Percentiles rank a stretch among this genome's conserved stretches.
These are phyloP conservation scores for Podaxis carcinomalis DNA, from an alignment of 768 basidiomycete genomes.

Conservation along the genomic window DNA sequence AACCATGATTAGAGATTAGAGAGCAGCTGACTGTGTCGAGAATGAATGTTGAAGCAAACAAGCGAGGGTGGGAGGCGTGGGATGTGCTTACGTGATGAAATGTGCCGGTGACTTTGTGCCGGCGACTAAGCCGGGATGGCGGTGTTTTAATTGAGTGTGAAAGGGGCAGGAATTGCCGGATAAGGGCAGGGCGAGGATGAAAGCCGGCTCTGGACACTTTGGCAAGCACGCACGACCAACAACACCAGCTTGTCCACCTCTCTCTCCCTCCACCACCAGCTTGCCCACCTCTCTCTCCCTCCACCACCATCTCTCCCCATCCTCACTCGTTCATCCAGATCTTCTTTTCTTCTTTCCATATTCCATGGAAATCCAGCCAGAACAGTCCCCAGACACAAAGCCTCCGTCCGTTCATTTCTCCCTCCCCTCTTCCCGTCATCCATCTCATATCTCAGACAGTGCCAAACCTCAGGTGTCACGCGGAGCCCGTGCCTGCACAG, in stretches of 20 bases:
- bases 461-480: slow-evolving; percentile 46
- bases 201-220: slow-evolving; percentile 10
- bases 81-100: slow-evolving; percentile 1
- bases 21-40: not conserved
- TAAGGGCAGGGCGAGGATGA: slow-evolving; percentile 20
- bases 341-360: not conserved
- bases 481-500: slow-evolving; percentile 71
- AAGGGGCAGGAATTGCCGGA: slow-evolving; percentile 13
- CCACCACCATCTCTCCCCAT: too few relatives aligned
- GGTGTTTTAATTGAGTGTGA: slow-evolving; percentile 14
- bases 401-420: slow-evolving; percentile 23
- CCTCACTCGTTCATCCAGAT: slow-evolving; percentile 7
- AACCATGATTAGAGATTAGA: slow-evolving; percentile 47
- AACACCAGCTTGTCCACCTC: slow-evolving; percentile 29
- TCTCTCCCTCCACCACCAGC: slow-evolving; percentile 18
- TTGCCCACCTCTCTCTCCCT: slow-evolving; percentile 24
- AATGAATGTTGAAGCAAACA: not conserved
- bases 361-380: slow-evolving; percentile 35
- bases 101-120: slow-evolving; percentile 16
- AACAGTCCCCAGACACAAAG: slow-evolving; percentile 29
- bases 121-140: slow-evolving; percentile 19
- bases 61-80: slow-evolving; percentile 9
- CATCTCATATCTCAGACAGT: slow-evolving; percentile 19
- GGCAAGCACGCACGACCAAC: slow-evolving; percentile 22
- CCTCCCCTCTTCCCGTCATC: slow-evolving; percentile 5